phyloP scores from a whole-genome alignment of 805 yeast genomes.

The Scheffersomyces lignosus region DNA sequence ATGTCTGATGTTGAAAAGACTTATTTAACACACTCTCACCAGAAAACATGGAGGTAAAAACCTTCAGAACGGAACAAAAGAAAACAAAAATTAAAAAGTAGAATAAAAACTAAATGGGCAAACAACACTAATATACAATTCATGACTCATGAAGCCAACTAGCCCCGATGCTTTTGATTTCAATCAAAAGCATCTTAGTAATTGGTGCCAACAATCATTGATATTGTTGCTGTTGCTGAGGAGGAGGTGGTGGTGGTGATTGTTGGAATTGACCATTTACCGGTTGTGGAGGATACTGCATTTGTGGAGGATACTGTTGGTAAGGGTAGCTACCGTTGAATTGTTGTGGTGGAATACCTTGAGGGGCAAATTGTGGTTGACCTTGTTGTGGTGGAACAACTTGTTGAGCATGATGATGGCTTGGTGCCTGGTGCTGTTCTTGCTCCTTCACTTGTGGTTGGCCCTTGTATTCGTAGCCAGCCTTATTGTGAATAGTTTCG shows the following conservation, averaged over 20 bases:
- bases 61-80: too few species aligned
- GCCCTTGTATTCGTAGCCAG: constrained; percentile 47
- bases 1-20: too few species aligned
- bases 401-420: constrained; percentile 3
- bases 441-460: constrained; percentile 33
- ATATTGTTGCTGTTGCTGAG: background rate
- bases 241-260: constrained; percentile 16
- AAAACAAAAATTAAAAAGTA: too few species aligned
- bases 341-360: constrained; percentile 18
- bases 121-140: too few species aligned
- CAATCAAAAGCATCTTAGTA: too few species aligned
- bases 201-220: too few species aligned
- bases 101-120: too few species aligned
- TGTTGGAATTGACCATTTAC: constrained; percentile 21
- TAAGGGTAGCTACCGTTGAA: constrained; percentile 12
- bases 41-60: too few species aligned
- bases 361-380: constrained; percentile 13
- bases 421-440: constrained; percentile 5
- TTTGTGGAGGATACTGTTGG: constrained; percentile 23
- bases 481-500: constrained; percentile 27
- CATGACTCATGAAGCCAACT: too few species aligned
- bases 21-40: too few species aligned
- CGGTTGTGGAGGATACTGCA: constrained; percentile 24
- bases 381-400: constrained; percentile 13
- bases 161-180: too few species aligned